Evolutionary conservation across 2,329 filamentous ascomycete genomes (phyloP).

Genomic region (Pseudocercospora musae): DNA sequence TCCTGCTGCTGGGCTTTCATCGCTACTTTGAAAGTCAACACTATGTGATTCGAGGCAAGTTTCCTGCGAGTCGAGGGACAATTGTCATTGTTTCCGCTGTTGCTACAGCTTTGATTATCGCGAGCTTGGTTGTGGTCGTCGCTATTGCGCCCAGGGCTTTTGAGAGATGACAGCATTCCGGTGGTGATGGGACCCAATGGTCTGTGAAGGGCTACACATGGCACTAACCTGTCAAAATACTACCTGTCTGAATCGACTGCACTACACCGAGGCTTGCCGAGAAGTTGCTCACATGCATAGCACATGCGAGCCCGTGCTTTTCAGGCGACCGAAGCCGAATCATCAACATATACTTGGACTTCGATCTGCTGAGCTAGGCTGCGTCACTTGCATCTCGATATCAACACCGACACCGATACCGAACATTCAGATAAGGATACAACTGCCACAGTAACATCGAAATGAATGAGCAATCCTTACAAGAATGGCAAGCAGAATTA

Average conservation of each 20-base stretch:
- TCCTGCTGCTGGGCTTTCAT: slow-evolving; percentile 73
- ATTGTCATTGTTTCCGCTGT: slow-evolving; percentile 67
- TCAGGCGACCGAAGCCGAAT: no score
- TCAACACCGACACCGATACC: no score
- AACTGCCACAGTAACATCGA: no score
- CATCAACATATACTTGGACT: no score
- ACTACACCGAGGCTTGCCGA: neutral
- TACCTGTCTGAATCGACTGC: neutral
- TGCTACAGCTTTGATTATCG: slow-evolving; percentile 57
- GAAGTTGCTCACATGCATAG: no score
- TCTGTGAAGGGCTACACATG: neutral
- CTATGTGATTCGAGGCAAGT: slow-evolving; percentile 77
- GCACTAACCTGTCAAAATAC: neutral
- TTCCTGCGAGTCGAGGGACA: slow-evolving; percentile 73
- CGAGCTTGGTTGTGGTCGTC: slow-evolving; percentile 59
- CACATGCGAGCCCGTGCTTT: no score
- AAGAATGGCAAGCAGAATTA: no score
- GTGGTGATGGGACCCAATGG: neutral
- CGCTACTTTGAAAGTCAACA: slow-evolving; percentile 75
- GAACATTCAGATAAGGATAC: no score
- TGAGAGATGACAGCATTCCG: slow-evolving; percentile 25
- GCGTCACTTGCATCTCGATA: no score
- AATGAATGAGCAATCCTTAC: no score
- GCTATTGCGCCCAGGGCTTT: slow-evolving; percentile 50
- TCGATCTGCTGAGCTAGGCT: no score